A percentile compares a stretch with the other conserved stretches of the same genome.
Conservation (phyloP, 2,329 filamentous ascomycete species). For the Onygena corvina region DNA sequence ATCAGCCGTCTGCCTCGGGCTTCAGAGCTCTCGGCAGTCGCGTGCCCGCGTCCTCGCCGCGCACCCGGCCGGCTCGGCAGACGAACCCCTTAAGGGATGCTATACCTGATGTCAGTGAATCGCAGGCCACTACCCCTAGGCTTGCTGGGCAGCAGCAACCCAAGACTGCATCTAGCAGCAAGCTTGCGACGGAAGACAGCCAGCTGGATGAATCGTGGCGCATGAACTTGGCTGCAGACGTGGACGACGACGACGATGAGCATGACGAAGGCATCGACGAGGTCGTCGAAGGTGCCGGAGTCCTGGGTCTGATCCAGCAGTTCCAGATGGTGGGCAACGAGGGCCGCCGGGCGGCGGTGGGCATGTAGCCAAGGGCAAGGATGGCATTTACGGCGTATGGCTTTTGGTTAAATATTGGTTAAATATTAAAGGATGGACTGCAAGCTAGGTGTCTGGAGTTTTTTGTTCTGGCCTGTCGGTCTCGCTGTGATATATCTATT, state of each 20-base stretch:
- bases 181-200: slow-evolving; percentile 38
- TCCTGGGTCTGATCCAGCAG: slow-evolving; percentile 54
- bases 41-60: slow-evolving; percentile 18
- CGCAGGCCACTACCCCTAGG: slow-evolving; percentile 14
- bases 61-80: slow-evolving; percentile 24
- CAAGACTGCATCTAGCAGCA: slow-evolving; percentile 26
- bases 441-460: no score
- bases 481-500: no score
- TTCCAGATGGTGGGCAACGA: slow-evolving; percentile 48
- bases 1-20: slow-evolving; percentile 33
- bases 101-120: slow-evolving; percentile 23
- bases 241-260: slow-evolving; percentile 33
- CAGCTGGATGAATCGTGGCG: slow-evolving; percentile 46
- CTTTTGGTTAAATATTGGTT: no score
- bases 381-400: not conserved
- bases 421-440: no score
- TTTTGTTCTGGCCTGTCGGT: no score
- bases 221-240: slow-evolving; percentile 32
- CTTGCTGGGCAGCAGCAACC: not conserved
- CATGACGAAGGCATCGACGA: slow-evolving; percentile 39
- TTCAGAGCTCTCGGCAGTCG: slow-evolving; percentile 24
- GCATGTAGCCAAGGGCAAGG: slow-evolving; percentile 19
- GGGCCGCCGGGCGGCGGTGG: slow-evolving; percentile 28
- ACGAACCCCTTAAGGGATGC: slow-evolving; percentile 21
- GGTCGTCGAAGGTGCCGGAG: slow-evolving; percentile 41